Base-by-base conservation (phyloP, 768 basidiomycete species). In the Trametes maxima region DNA sequence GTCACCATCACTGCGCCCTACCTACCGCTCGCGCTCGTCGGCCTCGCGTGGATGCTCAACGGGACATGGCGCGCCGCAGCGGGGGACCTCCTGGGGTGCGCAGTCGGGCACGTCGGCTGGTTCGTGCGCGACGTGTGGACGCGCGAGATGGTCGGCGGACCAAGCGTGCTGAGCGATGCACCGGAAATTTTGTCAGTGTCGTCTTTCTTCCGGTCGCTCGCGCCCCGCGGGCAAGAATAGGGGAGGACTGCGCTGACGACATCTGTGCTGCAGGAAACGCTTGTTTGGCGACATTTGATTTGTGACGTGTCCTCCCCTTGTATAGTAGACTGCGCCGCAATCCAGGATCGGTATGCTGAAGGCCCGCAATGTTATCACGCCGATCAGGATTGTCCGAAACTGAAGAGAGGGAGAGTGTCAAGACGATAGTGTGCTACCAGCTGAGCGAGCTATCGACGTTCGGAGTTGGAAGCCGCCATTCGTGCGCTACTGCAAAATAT, bases 1-100 rank as follows among this genome's bases (percentile, higher is more conserved):
- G 81, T 98, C 69, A 98, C 93, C 3, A 95, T 99, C 70, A 90
- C 93, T 0, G 96, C 96, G 0, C 94, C 96, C 0, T 98, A 99
- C 74, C 87, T 99, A 6, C 96, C 96, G 2, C 75, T 95, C 33
- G 94, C 94, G 0, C 87, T 98, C 36, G 91, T 98, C 21, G 89
- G 80, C 0, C 92, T 98, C 69, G 89, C 90, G 0, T 92, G 90
- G 90, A 74, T 89, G 25, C 78, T 90, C 37, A 92, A 86, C 65
- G 93, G 92, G 5, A 88, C 88, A 4, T 93, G 88, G 90, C 85
- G 82, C 65, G 92, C 90, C 21, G 90, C 93, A 0, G 86, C 89
- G 0, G 88, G 88, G 5, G 90, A 94, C 69, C 77, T 95, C 17
- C 78, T 91, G 16, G 94, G 94, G 1, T 92, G 94, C 70, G 87